phyloP scores from a whole-genome alignment of 192 early-diverging fungal genomes.

The Coemansia sp. region DNA sequence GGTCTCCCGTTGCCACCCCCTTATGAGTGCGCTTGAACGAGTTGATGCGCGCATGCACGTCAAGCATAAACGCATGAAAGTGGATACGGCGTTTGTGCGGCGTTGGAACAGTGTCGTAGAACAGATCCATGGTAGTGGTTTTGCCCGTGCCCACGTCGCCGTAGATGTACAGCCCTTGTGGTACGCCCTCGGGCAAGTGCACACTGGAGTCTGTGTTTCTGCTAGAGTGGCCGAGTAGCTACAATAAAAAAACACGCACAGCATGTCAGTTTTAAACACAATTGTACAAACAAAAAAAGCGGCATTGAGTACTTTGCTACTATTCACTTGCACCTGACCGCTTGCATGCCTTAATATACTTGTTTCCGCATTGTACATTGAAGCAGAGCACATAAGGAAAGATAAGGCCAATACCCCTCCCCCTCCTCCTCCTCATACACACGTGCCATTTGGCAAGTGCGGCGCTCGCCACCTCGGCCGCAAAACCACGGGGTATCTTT shows the following conservation, averaged over 20 bases:
- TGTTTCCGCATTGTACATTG: too few relatives aligned
- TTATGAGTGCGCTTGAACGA: constrained; percentile 51
- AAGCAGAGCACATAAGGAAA: background rate
- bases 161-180: constrained; percentile 47
- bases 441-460: too few relatives aligned
- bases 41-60: constrained; percentile 77
- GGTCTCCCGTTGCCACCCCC: constrained; percentile 54
- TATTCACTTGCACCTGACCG: too few relatives aligned
- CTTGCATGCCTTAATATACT: too few relatives aligned
- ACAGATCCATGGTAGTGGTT: constrained; percentile 94
- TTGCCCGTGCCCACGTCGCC: constrained; percentile 90
- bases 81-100: constrained; percentile 81
- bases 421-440: too few relatives aligned
- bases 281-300: too few relatives aligned
- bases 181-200: background rate
- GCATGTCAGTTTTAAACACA: background rate
- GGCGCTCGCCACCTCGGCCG: too few relatives aligned
- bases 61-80: constrained; percentile 97
- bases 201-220: background rate
- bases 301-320: too few relatives aligned
- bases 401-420: background rate
- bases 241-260: background rate
- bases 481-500: too few relatives aligned
- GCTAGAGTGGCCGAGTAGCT: constrained; percentile 12
- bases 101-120: constrained; percentile 74